phyloP scores from a whole-genome alignment of 495 filamentous ascomycete genomes.

The Neurospora sp. region DNA sequence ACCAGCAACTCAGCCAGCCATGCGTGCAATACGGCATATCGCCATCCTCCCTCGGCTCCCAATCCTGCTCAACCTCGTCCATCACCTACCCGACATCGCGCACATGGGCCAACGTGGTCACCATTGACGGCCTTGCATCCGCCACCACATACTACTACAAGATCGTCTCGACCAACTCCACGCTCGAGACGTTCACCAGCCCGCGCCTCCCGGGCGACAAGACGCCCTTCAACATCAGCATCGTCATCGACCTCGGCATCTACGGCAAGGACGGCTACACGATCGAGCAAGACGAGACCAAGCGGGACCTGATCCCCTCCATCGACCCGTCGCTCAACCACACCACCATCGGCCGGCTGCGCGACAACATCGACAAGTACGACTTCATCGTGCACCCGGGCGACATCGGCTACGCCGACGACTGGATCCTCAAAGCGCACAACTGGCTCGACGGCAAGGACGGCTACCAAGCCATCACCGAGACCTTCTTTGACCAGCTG shows the following conservation, averaged over 20 bases:
- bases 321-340: constrained; percentile 50
- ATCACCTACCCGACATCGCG: constrained; percentile 31
- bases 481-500: constrained; percentile 34
- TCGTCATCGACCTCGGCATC: constrained; percentile 37
- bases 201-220: constrained; percentile 37
- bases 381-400: constrained; percentile 51
- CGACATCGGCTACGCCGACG: constrained; percentile 40
- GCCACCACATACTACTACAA: constrained; percentile 40
- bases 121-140: constrained; percentile 20
- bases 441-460: constrained; percentile 32
- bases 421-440: constrained; percentile 32
- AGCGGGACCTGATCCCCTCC: constrained; percentile 41
- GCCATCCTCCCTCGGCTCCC: constrained; percentile 13
- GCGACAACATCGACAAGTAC: constrained; percentile 44
- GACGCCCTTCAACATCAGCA: constrained; percentile 31
- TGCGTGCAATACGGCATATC: constrained; percentile 38
- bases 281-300: constrained; percentile 34
- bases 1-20: constrained; percentile 25
- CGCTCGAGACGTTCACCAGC: constrained; percentile 44
- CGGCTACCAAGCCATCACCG: constrained; percentile 34
- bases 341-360: constrained; percentile 49
- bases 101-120: constrained; percentile 32
- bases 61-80: constrained; percentile 26
- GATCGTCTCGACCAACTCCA: constrained; percentile 48
- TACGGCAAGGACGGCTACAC: constrained; percentile 50